Conservation (phyloP, 2,329 filamentous ascomycete species). For the Penicillium decumbens region DNA sequence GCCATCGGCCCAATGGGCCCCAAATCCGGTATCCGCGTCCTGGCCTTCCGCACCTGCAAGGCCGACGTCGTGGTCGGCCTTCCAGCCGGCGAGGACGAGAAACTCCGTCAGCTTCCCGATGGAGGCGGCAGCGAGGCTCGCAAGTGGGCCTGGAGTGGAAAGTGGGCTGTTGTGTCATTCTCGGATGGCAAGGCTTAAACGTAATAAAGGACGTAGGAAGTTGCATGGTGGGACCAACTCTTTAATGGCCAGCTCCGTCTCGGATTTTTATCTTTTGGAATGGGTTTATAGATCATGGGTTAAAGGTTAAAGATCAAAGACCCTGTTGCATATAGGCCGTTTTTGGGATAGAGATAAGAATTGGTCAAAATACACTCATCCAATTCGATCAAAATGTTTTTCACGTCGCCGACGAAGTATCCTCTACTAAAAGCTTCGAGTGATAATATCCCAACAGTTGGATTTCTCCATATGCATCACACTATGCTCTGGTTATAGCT, state of each 20-base stretch:
- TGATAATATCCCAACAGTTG: neutral
- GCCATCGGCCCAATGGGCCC: constrained; percentile 83
- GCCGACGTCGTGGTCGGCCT: constrained; percentile 92
- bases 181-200: constrained; percentile 58
- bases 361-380: neutral
- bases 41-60: constrained; percentile 91
- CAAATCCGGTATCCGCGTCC: constrained; percentile 73
- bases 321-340: neutral
- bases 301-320: constrained; percentile 1
- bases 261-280: neutral
- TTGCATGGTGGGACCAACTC: neutral
- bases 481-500: neutral
- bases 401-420: too few species aligned
- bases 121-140: constrained; percentile 66
- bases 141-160: constrained; percentile 92
- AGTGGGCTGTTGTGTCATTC: constrained; percentile 92
- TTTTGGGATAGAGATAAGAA: neutral
- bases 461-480: neutral
- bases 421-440: too few species aligned
- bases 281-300: neutral
- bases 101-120: constrained; percentile 63
- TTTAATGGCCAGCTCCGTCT: neutral
- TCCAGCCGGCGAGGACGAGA: constrained; percentile 75
- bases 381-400: neutral
- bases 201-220: neutral